These are phyloP conservation scores for Gnaphalium uliginosum DNA, from an alignment of 129 eudicot genomes.

Conservation along the genomic window DNA sequence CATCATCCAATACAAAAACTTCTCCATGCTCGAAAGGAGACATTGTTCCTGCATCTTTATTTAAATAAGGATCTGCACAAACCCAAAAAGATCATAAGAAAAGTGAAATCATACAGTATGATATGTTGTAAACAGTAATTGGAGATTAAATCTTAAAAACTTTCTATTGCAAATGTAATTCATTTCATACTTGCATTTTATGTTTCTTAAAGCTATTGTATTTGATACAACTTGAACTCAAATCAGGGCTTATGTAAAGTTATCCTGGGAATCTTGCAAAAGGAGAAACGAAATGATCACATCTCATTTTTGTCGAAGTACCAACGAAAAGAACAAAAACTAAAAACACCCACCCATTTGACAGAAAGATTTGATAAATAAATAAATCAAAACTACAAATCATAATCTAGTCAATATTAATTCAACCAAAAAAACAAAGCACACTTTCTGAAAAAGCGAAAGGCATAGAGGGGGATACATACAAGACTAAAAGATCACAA, in stretches of 20 bases:
- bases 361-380: background rate
- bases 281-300: background rate
- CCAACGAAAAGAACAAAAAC: slow-evolving; percentile 7
- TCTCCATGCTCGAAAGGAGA: slow-evolving; percentile 99
- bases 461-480: slow-evolving; percentile 28
- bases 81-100: background rate
- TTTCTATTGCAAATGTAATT: background rate
- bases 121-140: background rate
- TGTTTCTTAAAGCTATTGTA: background rate
- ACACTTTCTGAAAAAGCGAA: background rate
- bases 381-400: slow-evolving; percentile 22
- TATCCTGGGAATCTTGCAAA: background rate
- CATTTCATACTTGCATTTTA: background rate
- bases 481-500: slow-evolving; percentile 28
- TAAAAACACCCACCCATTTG: background rate
- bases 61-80: slow-evolving; percentile 88
- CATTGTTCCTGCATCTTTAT: slow-evolving; percentile 99
- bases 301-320: background rate
- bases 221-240: slow-evolving; percentile 8
- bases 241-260: background rate
- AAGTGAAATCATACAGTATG: background rate
- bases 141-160: background rate
- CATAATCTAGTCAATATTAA: slow-evolving; percentile 24
- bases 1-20: slow-evolving; percentile 94
- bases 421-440: slow-evolving; percentile 12